These are phyloP conservation scores for Chloranthus sessilifolius DNA, from an alignment of 164 flowering plant genomes.

Conservation along the genomic window DNA sequence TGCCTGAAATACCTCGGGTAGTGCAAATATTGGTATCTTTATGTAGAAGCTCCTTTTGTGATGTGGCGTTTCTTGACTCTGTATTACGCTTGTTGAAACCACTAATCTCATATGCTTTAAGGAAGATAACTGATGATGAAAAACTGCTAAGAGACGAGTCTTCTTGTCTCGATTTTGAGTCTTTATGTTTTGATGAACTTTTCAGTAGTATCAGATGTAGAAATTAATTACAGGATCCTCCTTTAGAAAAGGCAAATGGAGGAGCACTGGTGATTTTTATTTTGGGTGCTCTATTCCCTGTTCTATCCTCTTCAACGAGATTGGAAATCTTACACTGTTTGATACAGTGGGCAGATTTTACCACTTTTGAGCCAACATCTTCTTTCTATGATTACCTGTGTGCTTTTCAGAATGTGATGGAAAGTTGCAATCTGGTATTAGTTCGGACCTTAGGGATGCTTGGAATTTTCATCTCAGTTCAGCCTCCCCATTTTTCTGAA, in stretches of 20 bases:
- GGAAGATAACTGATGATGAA: conserved; percentile 56
- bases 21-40: conserved; percentile 62
- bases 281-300: conserved; percentile 60
- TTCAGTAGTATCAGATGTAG: conserved; percentile 31
- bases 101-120: conserved; percentile 67
- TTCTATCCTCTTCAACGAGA: conserved; percentile 51
- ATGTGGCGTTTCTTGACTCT: conserved; percentile 70
- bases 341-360: conserved; percentile 56
- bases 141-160: conserved; percentile 44
- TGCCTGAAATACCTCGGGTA: conserved; percentile 77
- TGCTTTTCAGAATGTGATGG: conserved; percentile 65
- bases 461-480: conserved; percentile 33
- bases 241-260: conserved; percentile 21
- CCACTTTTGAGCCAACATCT: conserved; percentile 48
- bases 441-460: conserved; percentile 29
- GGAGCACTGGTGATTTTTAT: conserved; percentile 56
- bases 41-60: conserved; percentile 64
- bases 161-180: conserved; percentile 65
- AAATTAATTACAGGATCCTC: conserved; percentile 22
- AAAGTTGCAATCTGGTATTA: conserved; percentile 43
- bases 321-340: conserved; percentile 48
- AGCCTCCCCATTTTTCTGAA: conserved; percentile 25
- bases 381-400: conserved; percentile 60
- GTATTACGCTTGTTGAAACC: conserved; percentile 60
- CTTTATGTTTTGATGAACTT: conserved; percentile 80